Evolutionary conservation across 1,284 basidiomycete genomes (phyloP).

Genomic region (Xerocomus amazonicus): DNA sequence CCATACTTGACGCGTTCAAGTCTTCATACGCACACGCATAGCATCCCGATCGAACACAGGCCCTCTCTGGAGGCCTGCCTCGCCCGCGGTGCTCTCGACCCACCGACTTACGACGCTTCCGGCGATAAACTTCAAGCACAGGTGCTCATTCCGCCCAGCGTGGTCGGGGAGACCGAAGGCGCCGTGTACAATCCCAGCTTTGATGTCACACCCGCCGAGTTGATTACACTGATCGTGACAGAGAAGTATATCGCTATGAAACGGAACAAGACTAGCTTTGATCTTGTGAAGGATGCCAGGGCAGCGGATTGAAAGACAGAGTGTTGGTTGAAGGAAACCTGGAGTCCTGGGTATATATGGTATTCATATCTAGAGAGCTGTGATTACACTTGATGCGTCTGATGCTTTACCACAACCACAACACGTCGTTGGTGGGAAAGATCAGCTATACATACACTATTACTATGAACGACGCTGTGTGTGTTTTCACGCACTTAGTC

Average conservation of each 20-base stretch:
- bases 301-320: slow-evolving; percentile 1
- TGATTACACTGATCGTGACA: slow-evolving; percentile 82
- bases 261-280: slow-evolving; percentile 47
- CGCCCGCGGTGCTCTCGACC: slow-evolving; percentile 73
- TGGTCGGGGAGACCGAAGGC: slow-evolving; percentile 38
- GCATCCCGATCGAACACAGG: slow-evolving; percentile 90
- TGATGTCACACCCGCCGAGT: slow-evolving; percentile 87
- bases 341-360: background rate
- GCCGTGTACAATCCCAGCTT: slow-evolving; percentile 89
- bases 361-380: background rate
- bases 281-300: slow-evolving; percentile 36
- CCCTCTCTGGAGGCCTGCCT: slow-evolving; percentile 83
- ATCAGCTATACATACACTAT: too few species aligned
- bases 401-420: too few species aligned
- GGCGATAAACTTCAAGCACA: slow-evolving; percentile 55
- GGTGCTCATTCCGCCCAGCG: slow-evolving; percentile 72
- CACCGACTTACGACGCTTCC: slow-evolving; percentile 38
- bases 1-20: background rate
- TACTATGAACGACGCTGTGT: too few species aligned
- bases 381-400: too few species aligned
- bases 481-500: too few species aligned
- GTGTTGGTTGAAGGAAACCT: too few species aligned
- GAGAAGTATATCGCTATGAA: slow-evolving; percentile 83
- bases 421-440: too few species aligned
- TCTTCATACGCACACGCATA: slow-evolving; percentile 27